These are phyloP conservation scores for Chlorella sorokiniana DNA, from an alignment of 139 green algal genomes.

Conservation along the genomic window DNA sequence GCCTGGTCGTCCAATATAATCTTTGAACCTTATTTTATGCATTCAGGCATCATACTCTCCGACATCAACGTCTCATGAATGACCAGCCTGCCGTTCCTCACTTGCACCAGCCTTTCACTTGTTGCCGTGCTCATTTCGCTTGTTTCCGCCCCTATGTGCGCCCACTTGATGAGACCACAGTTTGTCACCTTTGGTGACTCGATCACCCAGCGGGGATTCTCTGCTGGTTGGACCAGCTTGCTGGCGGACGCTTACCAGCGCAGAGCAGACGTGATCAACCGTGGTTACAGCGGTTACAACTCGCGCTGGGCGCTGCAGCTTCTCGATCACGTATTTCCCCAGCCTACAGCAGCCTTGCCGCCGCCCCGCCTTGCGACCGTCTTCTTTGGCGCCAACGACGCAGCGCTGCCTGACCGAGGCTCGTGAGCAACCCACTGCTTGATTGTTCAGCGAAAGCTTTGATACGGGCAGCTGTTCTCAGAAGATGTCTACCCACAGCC, in stretches of 20 bases:
- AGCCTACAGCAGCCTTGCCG: not conserved
- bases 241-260: slow-evolving; percentile 63
- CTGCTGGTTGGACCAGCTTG: slow-evolving; percentile 61
- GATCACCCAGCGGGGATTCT: slow-evolving; percentile 74
- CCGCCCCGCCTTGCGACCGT: slow-evolving; percentile 65
- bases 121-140: not conserved
- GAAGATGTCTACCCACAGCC: no score
- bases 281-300: slow-evolving; percentile 90
- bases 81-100: not conserved
- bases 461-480: no score
- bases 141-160: not conserved
- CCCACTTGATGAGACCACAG: slow-evolving; percentile 17
- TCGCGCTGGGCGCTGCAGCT: slow-evolving; percentile 76
- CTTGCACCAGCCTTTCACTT: no score
- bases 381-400: slow-evolving; percentile 95
- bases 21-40: no score
- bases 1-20: no score
- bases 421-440: slow-evolving; percentile 31
- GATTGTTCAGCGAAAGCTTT: no score
- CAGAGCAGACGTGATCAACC: slow-evolving; percentile 78
- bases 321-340: slow-evolving; percentile 62
- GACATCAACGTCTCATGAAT: no score
- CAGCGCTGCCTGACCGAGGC: slow-evolving; percentile 66
- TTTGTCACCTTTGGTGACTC: slow-evolving; percentile 83
- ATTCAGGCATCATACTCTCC: no score